Evolutionary conservation across 352 stramenopile genomes (phyloP).

Genomic region (Pythium biforme): DNA sequence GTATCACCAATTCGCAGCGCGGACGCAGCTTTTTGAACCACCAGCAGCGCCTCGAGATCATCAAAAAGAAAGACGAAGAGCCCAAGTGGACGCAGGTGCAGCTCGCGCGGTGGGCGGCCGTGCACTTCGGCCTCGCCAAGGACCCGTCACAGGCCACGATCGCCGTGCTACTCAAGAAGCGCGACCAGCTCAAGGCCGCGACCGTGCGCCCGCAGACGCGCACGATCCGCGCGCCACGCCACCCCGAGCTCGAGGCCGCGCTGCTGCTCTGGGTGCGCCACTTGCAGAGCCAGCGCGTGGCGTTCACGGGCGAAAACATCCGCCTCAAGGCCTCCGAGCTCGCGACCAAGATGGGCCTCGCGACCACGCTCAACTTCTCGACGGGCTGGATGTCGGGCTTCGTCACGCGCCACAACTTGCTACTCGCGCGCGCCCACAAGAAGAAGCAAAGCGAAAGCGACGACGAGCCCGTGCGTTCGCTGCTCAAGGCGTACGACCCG

Average conservation of each 20-base stretch:
- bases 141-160: conserved; percentile 27
- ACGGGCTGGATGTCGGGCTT: conserved; percentile 29
- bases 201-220: conserved; percentile 22
- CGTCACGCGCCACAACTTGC: conserved; percentile 20
- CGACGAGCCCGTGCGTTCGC: conserved; percentile 6
- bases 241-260: conserved; percentile 21
- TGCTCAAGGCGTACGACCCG: conserved; percentile 12
- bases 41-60: conserved; percentile 27
- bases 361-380: conserved; percentile 24
- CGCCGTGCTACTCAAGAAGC: conserved; percentile 24
- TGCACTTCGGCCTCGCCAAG: conserved; percentile 25
- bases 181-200: conserved; percentile 20
- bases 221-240: conserved; percentile 20
- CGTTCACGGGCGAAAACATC: conserved; percentile 29
- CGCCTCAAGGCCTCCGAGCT: conserved; percentile 24
- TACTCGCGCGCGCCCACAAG: conserved; percentile 23
- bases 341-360: conserved; percentile 14
- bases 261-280: conserved; percentile 25
- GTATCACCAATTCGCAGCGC: not conserved
- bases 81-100: conserved; percentile 27
- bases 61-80: conserved; percentile 27
- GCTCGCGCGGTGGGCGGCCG: conserved; percentile 23
- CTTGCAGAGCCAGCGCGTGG: conserved; percentile 20
- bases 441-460: conserved; percentile 16
- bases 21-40: conserved; percentile 25